Base-by-base conservation (phyloP, 257 asterid genomes). In the Solanum tarijense region DNA sequence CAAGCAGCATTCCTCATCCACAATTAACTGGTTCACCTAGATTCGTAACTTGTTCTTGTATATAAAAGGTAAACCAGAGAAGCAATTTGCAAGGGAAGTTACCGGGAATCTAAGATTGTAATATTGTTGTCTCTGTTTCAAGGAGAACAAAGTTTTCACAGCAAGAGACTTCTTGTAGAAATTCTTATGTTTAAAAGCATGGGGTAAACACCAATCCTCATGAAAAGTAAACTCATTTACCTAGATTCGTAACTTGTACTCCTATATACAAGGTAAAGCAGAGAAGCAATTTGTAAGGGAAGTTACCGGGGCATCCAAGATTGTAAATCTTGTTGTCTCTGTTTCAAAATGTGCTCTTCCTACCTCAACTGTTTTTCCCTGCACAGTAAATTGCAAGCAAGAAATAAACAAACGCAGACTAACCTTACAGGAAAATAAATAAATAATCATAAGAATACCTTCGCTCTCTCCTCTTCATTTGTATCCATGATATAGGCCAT, bases 401-500 rank as follows among this genome's bases (percentile, higher is more conserved):
- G 78, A 52, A 87, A 71, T 60, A 65, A 79, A 76, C 76, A 88
- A 87, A 62, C 3, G 76, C 41, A 83, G 72, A 10, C n/a, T 25
- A 39, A 23, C 20, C 31, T 29, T 34, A 46, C 68, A 48, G 34
- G 32, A 71, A 66, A 66, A 66, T 66, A 87, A 66, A 43, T 43
- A 43, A 12, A 43, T 43, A 43, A 38, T 16, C 72, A 87, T 66
- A 72, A 16, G 62, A 76, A 71, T 92, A 97, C 99, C 99, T 97
- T 96, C 58, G 79, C 95, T 90, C 99, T 92, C 94, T 97, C 99
- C 91, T 97, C 99, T 90, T 97, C 99, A 89, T 97, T 97, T 78
- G 99, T 97, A 89, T 97, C 99, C 99, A 97, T 97, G 88, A 97
- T 97, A 90, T 95, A 97, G 16, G 99, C 99, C 99, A 97, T 97